Base-by-base conservation (phyloP, 2,329 filamentous ascomycete species). In the Aspergillus nomiae region DNA sequence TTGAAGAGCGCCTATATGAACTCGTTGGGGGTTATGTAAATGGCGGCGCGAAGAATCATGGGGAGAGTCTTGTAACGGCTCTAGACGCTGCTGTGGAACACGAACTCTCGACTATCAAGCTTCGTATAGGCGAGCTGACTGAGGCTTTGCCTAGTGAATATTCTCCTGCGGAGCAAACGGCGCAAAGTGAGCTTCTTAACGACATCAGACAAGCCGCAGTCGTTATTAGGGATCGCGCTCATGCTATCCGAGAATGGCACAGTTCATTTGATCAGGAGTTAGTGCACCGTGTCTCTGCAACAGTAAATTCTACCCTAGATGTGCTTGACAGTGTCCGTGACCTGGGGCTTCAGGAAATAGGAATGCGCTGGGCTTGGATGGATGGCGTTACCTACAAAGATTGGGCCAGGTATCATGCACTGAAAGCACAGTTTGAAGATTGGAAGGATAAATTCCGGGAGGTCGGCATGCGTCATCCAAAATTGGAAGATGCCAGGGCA, bases 341-440 rank as follows among this genome's bases (percentile, higher is more conserved):
- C 70, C 84, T 97, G 41, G 92, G 93, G 7, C 84, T 97, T 38
- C 92, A 96, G 75, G 92, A 96, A 76, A 92, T 97, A 59, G 94
- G 94, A 61, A 94, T 96, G 88, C 85, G 81, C 63, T 99, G 95
- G 94, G 93, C 94, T 14, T 96, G 92, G 90, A 95, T 93, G 81
- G 93, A 98, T 62, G 92, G 92, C 36, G 87, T 99, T 65, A 96
- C 94, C 1, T 97, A 99, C 83, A 94, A 96, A 77, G 93, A 99
- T 76, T 99, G 95, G 95, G 88, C 90, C 63, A 95, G 94, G 76
- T 99, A 97, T 74, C 93, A 98, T 76, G 88, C 91, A 63, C 83
- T 99, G 62, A 96, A 92, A 81, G 87, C 86, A 59, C 90, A 91
- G 14, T 91, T 97, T 58, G 89, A 90, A 55, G 88, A 92, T 71